Evolutionary conservation across 805 yeast species (phyloP), one percentile per base, ranked within the genome.

Genomic region (Scheffersomyces lignosus): DNA sequence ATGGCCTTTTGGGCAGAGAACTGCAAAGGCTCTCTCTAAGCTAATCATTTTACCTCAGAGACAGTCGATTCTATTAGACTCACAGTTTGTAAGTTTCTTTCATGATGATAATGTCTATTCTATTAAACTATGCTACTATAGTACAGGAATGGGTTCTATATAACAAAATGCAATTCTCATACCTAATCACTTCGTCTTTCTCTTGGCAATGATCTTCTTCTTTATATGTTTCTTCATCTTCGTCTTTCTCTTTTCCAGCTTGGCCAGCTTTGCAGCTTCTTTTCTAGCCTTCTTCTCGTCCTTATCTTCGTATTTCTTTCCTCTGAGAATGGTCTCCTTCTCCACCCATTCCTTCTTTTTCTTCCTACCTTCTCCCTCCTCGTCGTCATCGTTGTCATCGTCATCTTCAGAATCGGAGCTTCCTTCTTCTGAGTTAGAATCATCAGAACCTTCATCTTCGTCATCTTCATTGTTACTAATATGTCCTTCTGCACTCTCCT

Each of bases 221-320:
- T 87, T 87, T 22, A 83, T 62, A 60, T 82, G 84, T 57, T 88
- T 88, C 60, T 87, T 87, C 77, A 88, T 80, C 58, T 88, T 88
- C 5, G 78, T 80, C 52, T 84, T 80, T 38, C 96, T 73, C 64
- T 83, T 86, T 51, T 87, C 95, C 49, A 80, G 78, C 34, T 84
- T 81, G 7, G 79, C 83, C 27, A 80, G 88, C 53, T 85, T 88
- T n/a, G 83, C 81, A 28, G 77, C 80, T 51, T 79, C 78, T 58
- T 88, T 86, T 38, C 95, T 74, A 34, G 73, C 78, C 54, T 80
- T 84, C 60, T 87, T 88, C 9, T 69, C 77, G 29, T 87, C 90
- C 61, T 87, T 80, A 59, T 89, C 87, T 50, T 87, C 83, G 55
- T 74, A 72, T 55, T 82, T 86, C 60, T 91, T 89, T 13, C 95